These are phyloP conservation scores for Termitomyces sp. DNA, from an alignment of 768 basidiomycete genomes.

Conservation along the genomic window DNA sequence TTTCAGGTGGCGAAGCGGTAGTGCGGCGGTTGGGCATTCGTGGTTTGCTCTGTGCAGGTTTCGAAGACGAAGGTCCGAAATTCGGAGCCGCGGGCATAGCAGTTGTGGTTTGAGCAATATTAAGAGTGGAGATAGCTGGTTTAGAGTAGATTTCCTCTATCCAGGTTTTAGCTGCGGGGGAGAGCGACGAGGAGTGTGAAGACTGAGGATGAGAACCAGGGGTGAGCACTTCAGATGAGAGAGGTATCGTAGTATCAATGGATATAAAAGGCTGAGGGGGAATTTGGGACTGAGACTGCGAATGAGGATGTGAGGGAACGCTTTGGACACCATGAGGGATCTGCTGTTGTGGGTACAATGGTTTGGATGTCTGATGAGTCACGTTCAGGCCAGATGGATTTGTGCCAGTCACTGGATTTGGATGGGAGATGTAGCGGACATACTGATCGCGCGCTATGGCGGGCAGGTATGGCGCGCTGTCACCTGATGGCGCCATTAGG, in stretches of 20 bases:
- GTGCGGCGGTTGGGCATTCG: background rate
- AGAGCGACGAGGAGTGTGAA: slow-evolving; percentile 16
- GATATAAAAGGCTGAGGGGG: slow-evolving; percentile 5
- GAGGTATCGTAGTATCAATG: background rate
- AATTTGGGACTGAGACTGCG: slow-evolving; percentile 13
- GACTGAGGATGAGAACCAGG: slow-evolving; percentile 10
- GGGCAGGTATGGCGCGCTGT: slow-evolving; percentile 10
- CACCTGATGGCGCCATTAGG: slow-evolving; percentile 1
- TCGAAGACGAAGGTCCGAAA: background rate
- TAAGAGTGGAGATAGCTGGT: background rate
- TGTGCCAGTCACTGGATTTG: slow-evolving; percentile 12
- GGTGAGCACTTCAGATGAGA: slow-evolving; percentile 3
- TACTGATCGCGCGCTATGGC: slow-evolving; percentile 8
- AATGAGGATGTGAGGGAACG: background rate
- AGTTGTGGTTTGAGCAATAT: slow-evolving; percentile 1
- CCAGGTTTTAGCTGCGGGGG: slow-evolving; percentile 17
- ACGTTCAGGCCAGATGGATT: slow-evolving; percentile 9
- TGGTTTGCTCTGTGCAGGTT: background rate
- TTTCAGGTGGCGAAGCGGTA: slow-evolving; percentile 3
- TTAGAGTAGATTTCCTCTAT: slow-evolving; percentile 16
- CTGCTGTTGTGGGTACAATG: slow-evolving; percentile 20
- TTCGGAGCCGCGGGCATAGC: background rate
- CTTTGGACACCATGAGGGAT: slow-evolving; percentile 1
- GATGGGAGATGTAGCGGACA: slow-evolving; percentile 14
- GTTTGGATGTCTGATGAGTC: slow-evolving; percentile 21